phyloP scores from a whole-genome alignment of 495 filamentous ascomycete species.

The Podospora comata region DNA sequence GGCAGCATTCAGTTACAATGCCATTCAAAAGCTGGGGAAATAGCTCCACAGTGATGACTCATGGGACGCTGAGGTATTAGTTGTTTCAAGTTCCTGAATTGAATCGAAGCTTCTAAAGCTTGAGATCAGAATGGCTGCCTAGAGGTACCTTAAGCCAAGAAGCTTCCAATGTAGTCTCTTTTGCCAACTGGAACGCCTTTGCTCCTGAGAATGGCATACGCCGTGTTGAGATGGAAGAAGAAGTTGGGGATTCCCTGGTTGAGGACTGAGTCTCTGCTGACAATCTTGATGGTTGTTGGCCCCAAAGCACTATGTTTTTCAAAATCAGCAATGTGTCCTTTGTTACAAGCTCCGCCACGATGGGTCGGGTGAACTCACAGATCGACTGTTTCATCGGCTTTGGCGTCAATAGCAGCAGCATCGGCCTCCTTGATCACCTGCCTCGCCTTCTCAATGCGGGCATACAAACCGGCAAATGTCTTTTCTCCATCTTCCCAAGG shows the following conservation, averaged over 20 bases:
- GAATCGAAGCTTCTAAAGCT: too few relatives aligned
- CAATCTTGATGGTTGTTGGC: neutral
- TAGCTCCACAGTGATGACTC: too few relatives aligned
- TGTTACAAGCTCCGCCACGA: neutral
- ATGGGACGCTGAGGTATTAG: neutral
- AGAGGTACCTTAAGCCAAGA: slow-evolving; percentile 13
- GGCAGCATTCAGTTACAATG: too few relatives aligned
- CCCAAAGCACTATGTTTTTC: neutral
- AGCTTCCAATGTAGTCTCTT: slow-evolving; percentile 44
- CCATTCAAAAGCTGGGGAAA: too few relatives aligned
- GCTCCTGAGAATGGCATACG: slow-evolving; percentile 54
- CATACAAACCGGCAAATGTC: slow-evolving; percentile 18
- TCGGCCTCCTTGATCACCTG: slow-evolving; percentile 33
- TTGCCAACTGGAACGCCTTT: slow-evolving; percentile 57
- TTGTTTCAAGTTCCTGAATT: neutral
- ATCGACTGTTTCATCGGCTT: slow-evolving; percentile 33
- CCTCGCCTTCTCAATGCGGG: slow-evolving; percentile 20
- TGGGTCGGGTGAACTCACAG: neutral
- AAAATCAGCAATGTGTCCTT: neutral
- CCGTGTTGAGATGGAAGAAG: slow-evolving; percentile 55
- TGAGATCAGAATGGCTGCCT: too few relatives aligned
- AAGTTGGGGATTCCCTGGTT: slow-evolving; percentile 51
- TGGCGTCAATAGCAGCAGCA: slow-evolving; percentile 34
- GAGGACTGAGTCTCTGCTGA: slow-evolving; percentile 28
- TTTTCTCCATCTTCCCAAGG: slow-evolving; percentile 25